Evolutionary conservation across 2,329 filamentous ascomycete genomes (phyloP), one percentile per base, ranked within the genome.

Genomic region (Geosmithia putterillii): DNA sequence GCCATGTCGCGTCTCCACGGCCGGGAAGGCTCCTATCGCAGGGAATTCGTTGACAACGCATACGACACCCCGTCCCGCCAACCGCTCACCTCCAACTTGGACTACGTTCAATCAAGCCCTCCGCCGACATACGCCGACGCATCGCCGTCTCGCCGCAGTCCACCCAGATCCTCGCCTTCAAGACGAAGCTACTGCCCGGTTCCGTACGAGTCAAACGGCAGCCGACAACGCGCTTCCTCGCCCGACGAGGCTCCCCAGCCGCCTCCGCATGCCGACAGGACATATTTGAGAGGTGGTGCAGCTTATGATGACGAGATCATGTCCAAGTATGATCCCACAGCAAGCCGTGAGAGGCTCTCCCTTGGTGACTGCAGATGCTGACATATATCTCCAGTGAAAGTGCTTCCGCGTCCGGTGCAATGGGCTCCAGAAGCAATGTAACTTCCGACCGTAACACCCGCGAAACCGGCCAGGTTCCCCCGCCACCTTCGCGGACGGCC

Each of bases 341-440:
- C 15, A 9, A 32, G 28, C 28, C 28, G 10, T 9, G 28, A 14
- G 10, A 32, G 28, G 10, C 28, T 12, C 28, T 32, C 15, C 28
- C 10, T 14, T 32, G 52, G 62, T 68, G 44, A 82, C 79, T 1
- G 76, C 78, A 2, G 80, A 76, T 28, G 71, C 76, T 47, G 80
- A 86, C 61, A 85, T 3, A 32, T 32, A 32, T 86, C 57, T 76
- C 81, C 49, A 71, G 80, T 47, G 67, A 76, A 41, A 59, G 66
- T 35, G 76, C 81, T 15, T 69, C 71, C 19, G 76, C 81, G 15
- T 69, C 71, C 19, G 81, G 79, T 51, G 81, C 79, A 44, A 78
- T 86, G 59, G 70, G 79, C 23, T 80, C 79, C 44, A 76, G 85
- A 46, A 81, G 82, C 35, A 69, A 79, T 52, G 75, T 67, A 44